Conservation (phyloP, 163 green algal species). For the Trebouxia gelatinosa region DNA sequence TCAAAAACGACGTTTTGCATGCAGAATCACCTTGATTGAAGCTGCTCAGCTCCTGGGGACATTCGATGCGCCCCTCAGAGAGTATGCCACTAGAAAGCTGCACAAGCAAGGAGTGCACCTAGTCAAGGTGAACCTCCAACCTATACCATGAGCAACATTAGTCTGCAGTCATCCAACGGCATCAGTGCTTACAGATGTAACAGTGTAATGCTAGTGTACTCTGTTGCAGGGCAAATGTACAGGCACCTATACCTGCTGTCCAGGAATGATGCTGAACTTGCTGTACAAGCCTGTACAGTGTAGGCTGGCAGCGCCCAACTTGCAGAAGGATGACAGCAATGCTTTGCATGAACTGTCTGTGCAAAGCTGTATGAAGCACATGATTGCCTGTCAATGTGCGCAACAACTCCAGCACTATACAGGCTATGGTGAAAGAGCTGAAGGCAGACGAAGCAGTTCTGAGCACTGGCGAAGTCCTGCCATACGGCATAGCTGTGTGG, state of each 20-base stretch:
- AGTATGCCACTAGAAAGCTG: conserved; percentile 84
- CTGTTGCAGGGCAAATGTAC: no score
- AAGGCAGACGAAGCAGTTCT: conserved; percentile 39
- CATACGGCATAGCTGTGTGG: conserved; percentile 88
- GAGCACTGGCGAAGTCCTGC: conserved; percentile 63
- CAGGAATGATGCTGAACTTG: no score
- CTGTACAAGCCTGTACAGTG: no score
- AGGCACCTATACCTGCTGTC: no score
- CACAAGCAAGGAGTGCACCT: conserved; percentile 70
- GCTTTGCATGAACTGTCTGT: no score
- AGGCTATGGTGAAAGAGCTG: conserved; percentile 50
- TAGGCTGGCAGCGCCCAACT: no score
- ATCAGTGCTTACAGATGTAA: background rate
- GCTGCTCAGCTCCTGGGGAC: conserved; percentile 78
- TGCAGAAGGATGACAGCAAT: no score
- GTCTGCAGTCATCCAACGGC: no score
- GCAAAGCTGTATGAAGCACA: background rate
- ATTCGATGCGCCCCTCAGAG: conserved; percentile 78
- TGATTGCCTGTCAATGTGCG: background rate
- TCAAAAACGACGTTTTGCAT: no score
- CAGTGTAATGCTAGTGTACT: background rate
- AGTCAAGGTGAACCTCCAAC: no score
- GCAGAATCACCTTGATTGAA: conserved; percentile 82
- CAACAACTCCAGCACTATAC: no score
- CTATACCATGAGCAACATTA: no score